phyloP scores from a whole-genome alignment of 1,284 basidiomycete species.

The Rhodotorula sp. region DNA sequence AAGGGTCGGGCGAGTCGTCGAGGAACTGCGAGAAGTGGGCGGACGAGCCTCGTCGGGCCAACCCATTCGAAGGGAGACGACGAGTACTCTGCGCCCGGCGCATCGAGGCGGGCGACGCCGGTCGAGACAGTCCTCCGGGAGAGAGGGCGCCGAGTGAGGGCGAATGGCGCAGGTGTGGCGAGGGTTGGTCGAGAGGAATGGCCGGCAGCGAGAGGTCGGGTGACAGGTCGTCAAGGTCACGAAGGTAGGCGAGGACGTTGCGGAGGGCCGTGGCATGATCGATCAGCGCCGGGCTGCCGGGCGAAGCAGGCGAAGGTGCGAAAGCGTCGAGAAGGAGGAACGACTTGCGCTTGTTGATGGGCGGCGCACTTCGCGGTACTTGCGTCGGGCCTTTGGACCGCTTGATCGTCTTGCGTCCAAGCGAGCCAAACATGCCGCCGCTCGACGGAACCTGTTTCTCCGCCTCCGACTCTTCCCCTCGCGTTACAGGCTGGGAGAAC shows the following conservation, averaged over 20 bases:
- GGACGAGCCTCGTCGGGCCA: background rate
- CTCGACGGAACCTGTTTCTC: background rate
- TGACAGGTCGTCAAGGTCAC: constrained; percentile 85
- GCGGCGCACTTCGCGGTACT: background rate
- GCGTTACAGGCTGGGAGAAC: constrained; percentile 29
- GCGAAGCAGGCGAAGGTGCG: background rate
- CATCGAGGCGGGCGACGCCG: constrained; percentile 12
- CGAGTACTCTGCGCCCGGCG: constrained; percentile 30
- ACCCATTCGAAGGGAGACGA: constrained; percentile 11
- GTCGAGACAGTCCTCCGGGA: background rate
- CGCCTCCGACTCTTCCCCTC: constrained; percentile 18
- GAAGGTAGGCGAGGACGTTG: constrained; percentile 89
- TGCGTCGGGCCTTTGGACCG: background rate
- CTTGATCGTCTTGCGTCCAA: constrained; percentile 15
- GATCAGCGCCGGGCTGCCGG: background rate
- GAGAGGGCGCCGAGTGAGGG: constrained; percentile 28
- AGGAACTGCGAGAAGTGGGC: constrained; percentile 17
- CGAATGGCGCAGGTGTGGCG: constrained; percentile 14
- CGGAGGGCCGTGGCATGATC: constrained; percentile 61
- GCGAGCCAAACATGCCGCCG: constrained; percentile 17
- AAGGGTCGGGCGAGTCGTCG: background rate
- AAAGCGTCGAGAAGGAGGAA: constrained; percentile 36
- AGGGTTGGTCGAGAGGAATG: constrained; percentile 16
- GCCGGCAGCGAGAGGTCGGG: constrained; percentile 14
- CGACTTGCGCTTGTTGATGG: constrained; percentile 13